Evolutionary conservation across 805 yeast species (phyloP).

Genomic region (Nakazawaea laoshanensis): DNA sequence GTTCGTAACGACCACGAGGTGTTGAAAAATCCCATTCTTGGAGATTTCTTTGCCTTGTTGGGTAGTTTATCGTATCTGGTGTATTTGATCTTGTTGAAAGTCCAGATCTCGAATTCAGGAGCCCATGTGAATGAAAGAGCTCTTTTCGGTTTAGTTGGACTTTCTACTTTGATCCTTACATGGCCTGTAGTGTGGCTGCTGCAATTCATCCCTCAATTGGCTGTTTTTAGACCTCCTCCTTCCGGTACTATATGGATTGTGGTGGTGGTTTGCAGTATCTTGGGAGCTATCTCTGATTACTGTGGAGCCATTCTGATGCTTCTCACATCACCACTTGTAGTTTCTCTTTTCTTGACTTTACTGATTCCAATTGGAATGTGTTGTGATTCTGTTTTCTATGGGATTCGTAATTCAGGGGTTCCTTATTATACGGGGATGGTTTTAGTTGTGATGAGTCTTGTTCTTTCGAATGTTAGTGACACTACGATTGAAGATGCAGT

Average conservation of each 20-base stretch:
- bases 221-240: conserved; percentile 33
- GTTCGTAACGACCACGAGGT: conserved; percentile 2
- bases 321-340: conserved; percentile 44
- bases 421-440: conserved; percentile 38
- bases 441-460: conserved; percentile 35
- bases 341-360: conserved; percentile 41
- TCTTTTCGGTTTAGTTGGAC: conserved; percentile 39
- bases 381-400: conserved; percentile 31
- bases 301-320: conserved; percentile 41
- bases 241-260: conserved; percentile 23
- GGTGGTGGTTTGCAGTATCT: conserved; percentile 31
- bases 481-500: conserved; percentile 37
- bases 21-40: conserved; percentile 27
- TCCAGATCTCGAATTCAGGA: conserved; percentile 34
- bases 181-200: conserved; percentile 29
- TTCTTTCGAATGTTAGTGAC: conserved; percentile 37
- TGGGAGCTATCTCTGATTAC: conserved; percentile 41
- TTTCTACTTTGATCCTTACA: conserved; percentile 29
- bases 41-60: conserved; percentile 33
- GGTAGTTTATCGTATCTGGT: conserved; percentile 41
- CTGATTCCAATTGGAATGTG: conserved; percentile 45
- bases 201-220: conserved; percentile 26
- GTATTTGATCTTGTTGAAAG: conserved; percentile 33
- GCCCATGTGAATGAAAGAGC: conserved; percentile 35
- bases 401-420: conserved; percentile 21